Base-by-base conservation (phyloP, 2,329 filamentous ascomycete species). In the Nectriaceae sp. region DNA sequence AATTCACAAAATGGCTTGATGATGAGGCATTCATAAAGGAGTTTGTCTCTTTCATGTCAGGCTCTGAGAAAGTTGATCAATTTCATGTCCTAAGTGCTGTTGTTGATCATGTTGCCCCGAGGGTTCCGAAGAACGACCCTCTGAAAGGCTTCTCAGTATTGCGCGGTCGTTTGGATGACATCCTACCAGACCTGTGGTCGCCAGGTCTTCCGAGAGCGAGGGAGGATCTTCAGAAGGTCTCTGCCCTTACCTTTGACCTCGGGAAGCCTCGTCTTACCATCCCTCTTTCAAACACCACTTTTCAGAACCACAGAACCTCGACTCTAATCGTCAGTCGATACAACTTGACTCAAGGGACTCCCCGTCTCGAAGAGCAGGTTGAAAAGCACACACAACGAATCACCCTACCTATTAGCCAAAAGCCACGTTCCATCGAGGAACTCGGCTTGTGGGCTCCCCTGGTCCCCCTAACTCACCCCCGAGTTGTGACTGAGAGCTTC, bases 241-340 rank as follows among this genome's bases (percentile, higher is more conserved):
- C 75, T 8, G 71, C 70, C 15, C 58, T 82, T 5, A 72, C 70
- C 0, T 71, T 79, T 41, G 52, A 67, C 16, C 60, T 75, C 15
- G 70, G 69, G 6, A 59, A 52, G 37, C 61, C 63, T 11, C 64
- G 68, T 3, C 66, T 79, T 45, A 82, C 76, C 5, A 49, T 92
- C 2, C 89, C 89, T 2, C 71, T 94, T 21, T 85, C 89, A 35
- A 89, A 90, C 61, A 95, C 90, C 0, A 72, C 90, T 5, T 94
- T 94, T 62, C 80, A 84, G 33, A 93, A 85, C 51, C 87, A 84
- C 39, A 75, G 73, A 21, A 72, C 73, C 1, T 84, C 84, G 2
- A 88, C 83, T 2, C 68, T 89, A 6, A 62, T 79, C 21, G 70
- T 72, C 2, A 62, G 63, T 11, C 58, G 63, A 10, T 66, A 66